Base-by-base conservation (phyloP, 768 basidiomycete species). In the Kondoa malvinella region DNA sequence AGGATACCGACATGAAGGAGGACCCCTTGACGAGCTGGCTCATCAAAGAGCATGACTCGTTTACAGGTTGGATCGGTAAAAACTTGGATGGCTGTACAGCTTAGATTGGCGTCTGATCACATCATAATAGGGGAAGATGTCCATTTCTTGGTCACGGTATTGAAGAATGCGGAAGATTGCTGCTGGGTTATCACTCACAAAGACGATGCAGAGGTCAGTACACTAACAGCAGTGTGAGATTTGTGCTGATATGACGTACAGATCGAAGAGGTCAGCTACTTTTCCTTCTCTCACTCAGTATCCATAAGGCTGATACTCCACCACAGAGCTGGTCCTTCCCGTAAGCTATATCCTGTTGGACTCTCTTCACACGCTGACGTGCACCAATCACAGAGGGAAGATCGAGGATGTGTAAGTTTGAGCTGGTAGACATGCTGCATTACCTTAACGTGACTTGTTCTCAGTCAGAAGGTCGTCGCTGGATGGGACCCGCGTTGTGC, bases 171-270 rank as follows among this genome's bases (percentile, higher is more conserved):
- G 26, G 25, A 60, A 25, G 58, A 25, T 26, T 25, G 58, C 15
- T 60, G 40, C 40, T 50, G 40, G 40, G 40, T 50, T 50, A 50
- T 50, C 40, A 50, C 40, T 50, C 40, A 50, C 40, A 50, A 50
- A 50, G 40, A 50, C 21, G 40, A 50, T 50, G 40, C 40, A 8
- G 40, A 50, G n/a, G n/a, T n/a, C n/a, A n/a, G n/a, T n/a, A n/a
- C n/a, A n/a, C n/a, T n/a, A n/a, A n/a, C n/a, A n/a, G n/a, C n/a
- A n/a, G n/a, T n/a, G n/a, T n/a, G n/a, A n/a, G n/a, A n/a, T n/a
- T n/a, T n/a, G n/a, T n/a, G n/a, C n/a, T n/a, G n/a, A n/a, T n/a
- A n/a, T n/a, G n/a, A n/a, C n/a, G n/a, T n/a, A n/a, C n/a, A n/a
- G 12, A 50, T 50, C 40, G 40, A 50, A 50, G 40, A 50, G 40